A percentile compares a stretch with the other conserved stretches of the same genome.
phyloP scores from a whole-genome alignment of 2,329 filamentous ascomycete genomes.

The Gnomoniopsis smithogilvyi region DNA sequence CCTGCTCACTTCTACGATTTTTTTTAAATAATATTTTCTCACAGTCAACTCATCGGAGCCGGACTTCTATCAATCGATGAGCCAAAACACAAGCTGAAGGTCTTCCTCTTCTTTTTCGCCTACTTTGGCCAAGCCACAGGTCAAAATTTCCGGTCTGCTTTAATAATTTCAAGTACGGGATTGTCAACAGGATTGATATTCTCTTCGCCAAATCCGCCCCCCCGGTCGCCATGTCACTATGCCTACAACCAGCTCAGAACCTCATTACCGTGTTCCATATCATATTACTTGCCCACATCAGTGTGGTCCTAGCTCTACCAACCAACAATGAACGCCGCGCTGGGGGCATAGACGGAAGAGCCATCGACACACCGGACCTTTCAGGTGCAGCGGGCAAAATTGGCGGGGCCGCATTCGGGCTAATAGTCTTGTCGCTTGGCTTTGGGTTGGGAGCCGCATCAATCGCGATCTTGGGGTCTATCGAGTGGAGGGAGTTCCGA shows the following conservation, averaged over 20 bases:
- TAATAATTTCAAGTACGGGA: background rate
- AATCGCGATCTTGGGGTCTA: slow-evolving; percentile 6
- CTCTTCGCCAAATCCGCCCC: background rate
- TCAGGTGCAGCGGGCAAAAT: background rate
- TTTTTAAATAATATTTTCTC: background rate
- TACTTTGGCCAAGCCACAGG: too few relatives aligned
- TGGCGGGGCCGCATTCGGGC: slow-evolving; percentile 1
- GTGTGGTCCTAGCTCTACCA: background rate
- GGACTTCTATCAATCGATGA: background rate
- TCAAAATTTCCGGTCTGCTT: too few relatives aligned
- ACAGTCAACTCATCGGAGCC: background rate
- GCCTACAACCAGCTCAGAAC: background rate
- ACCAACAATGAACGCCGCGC: background rate
- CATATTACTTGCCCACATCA: background rate
- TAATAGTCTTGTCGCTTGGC: slow-evolving; percentile 9
- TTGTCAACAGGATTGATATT: background rate
- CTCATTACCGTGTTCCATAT: background rate
- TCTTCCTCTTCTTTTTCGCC: background rate
- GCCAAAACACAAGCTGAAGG: background rate
- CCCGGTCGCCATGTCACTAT: background rate
- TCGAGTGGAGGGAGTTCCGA: slow-evolving; percentile 9
- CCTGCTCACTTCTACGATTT: background rate
- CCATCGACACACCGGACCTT: background rate
- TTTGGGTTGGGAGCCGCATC: slow-evolving; percentile 15
- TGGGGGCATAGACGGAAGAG: background rate